A percentile compares a stretch with the other conserved stretches of the same genome.
Evolutionary conservation across 1,139 yeast species (phyloP).

Genomic region (Sugiyamaella pinicola): DNA sequence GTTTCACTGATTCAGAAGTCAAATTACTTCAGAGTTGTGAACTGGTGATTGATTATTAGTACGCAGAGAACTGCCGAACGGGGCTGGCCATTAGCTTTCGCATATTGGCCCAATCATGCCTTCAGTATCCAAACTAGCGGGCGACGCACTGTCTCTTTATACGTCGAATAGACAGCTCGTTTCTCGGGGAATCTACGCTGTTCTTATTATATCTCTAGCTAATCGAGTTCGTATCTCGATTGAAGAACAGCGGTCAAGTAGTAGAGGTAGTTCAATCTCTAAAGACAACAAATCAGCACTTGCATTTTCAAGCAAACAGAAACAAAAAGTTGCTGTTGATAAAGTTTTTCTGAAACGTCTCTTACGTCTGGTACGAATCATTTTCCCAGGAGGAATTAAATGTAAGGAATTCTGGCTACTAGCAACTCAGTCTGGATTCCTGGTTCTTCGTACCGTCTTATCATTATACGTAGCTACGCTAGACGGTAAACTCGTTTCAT

Average conservation of each 20-base stretch:
- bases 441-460: slow-evolving; percentile 69
- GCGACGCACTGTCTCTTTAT: slow-evolving; percentile 27
- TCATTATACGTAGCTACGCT: slow-evolving; percentile 83
- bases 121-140: slow-evolving; percentile 27
- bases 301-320: slow-evolving; percentile 21
- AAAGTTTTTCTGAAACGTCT: slow-evolving; percentile 38
- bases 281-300: slow-evolving; percentile 5
- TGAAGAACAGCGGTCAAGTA: slow-evolving; percentile 27
- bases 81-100: too few relatives aligned
- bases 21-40: neutral
- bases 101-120: slow-evolving; percentile 21
- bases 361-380: slow-evolving; percentile 38
- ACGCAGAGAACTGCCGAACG: too few relatives aligned
- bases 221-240: slow-evolving; percentile 32
- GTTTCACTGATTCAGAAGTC: neutral
- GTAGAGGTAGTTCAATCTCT: slow-evolving; percentile 13
- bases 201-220: slow-evolving; percentile 32
- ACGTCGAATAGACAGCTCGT: slow-evolving; percentile 34
- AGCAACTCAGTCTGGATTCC: slow-evolving; percentile 58
- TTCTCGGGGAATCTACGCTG: slow-evolving; percentile 35
- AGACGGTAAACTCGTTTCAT: slow-evolving; percentile 85
- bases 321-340: slow-evolving; percentile 41
- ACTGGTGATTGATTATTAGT: too few relatives aligned
- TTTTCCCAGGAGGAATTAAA: slow-evolving; percentile 43
- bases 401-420: slow-evolving; percentile 48